Base-by-base conservation (phyloP, 2,329 filamentous ascomycete species). In the Bimuria novae-zelandiae region DNA sequence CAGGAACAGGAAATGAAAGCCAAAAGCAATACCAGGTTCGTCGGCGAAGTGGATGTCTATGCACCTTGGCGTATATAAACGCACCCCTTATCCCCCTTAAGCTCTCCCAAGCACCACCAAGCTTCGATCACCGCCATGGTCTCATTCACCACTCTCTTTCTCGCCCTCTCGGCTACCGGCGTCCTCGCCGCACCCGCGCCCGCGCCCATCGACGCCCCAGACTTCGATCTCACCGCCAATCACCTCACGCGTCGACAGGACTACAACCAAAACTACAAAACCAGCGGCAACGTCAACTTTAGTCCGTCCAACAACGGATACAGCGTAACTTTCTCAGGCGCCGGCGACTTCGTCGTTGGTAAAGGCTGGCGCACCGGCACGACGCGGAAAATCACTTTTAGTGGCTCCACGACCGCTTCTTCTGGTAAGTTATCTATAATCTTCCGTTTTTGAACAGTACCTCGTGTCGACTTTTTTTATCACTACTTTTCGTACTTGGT, bases 241-340 rank as follows among this genome's bases (percentile, higher is more conserved):
- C 42, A 16, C 35, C 60, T 68, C 33, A 52, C 49, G 29, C 61
- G 61, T 30, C 68, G 68, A 42, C 66, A 70, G 56, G 67, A 70
- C 56, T 70, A 70, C 60, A 67, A 65, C 52, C 67, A 70, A 44
- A 67, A 70, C 57, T 70, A 70, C 61, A 69, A 66, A 57, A 70
- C 67, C 14, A 58, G 57, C 25, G 67, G 67, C 51, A 69, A 59
- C 48, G 63, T 69, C 8, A 59, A 68, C 41, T 70, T 63, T 57
- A 56, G 39, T 22, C 65, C 67, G 1, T 57, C 44, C 35, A 66
- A 40, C 59, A 69, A 60, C 32, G 68, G 68, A 1, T 69, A 69
- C 60, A 65, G 61, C 0, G 64, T 67, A 7, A 54, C 48, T 1
- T 70, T 69, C 59, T 67, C 63, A 39, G 60, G 60, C 16, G 65